Evolutionary conservation across 2,329 filamentous ascomycete species (phyloP), one percentile per base, ranked within the genome.

Genomic region (Alternaria dauci): DNA sequence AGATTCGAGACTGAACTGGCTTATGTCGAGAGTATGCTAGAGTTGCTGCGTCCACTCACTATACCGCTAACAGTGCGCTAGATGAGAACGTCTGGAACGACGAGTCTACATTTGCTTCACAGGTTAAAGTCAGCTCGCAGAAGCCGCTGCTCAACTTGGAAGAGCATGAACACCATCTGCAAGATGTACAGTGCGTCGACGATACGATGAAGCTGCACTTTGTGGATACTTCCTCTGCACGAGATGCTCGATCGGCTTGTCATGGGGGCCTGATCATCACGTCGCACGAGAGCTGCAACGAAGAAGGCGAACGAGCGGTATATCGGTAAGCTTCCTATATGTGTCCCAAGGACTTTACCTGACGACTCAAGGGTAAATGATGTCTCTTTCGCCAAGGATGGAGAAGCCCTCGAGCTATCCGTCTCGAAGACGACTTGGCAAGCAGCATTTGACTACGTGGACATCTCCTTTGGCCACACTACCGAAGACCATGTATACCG

Each of bases 271-370:
- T 74, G n/a, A 63, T 79, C n/a, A 71, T 80, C 47, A 79, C 77
- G 2, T 78, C 78, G 11, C 77, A 80, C 44, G 52, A 67, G 8
- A 67, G 73, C 42, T 80, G 78, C 52, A 79, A 78, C 30, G 44
- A 58, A n/a, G 75, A 78, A 12, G 77, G 77, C 7, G 75, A 77
- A 59, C 72, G 77, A 28, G 58, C 71, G 4, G 72, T 78, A 2
- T 78, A 76, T 53, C 70, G 68, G 77, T 75, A 64, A 66, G 71
- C 61, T 11, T 5, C 18, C 16, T 32, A 3, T 2, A 8, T 3
- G 8, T 5, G 6, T 28, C 39, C 3, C 8, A 9, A 16, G 8
- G 20, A n/a, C 32, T 26, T n/a, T 3, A 28, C 39, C 52, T 65
- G 26, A 65, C 16, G 20, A 30, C 28, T 11, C 2, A 36, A 74